A percentile compares a stretch with the other conserved stretches of the same genome.
phyloP scores from a whole-genome alignment of 2,329 filamentous ascomycete species.

The Bisporella sp. region DNA sequence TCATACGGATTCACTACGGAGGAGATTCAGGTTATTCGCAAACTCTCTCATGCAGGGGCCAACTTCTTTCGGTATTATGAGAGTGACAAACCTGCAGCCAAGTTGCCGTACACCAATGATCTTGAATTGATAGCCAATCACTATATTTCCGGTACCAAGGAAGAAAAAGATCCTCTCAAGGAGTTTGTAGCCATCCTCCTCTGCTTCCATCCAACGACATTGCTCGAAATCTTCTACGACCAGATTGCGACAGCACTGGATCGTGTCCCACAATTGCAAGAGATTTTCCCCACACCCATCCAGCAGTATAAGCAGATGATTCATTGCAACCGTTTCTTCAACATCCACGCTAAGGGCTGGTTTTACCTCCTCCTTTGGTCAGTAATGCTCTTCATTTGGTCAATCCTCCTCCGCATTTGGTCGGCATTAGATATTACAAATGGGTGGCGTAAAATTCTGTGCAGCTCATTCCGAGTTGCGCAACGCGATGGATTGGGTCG shows the following conservation, averaged over 20 bases:
- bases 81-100: conserved; percentile 68
- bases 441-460: no score
- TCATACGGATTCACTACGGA: conserved; percentile 95
- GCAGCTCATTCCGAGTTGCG: no score
- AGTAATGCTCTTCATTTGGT: no score
- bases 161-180: conserved; percentile 95
- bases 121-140: conserved; percentile 92
- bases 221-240: conserved; percentile 95
- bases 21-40: conserved; percentile 92
- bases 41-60: conserved; percentile 92
- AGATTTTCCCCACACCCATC: conserved; percentile 87
- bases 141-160: conserved; percentile 84
- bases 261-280: conserved; percentile 94
- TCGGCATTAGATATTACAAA: no score
- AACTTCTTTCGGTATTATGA: conserved; percentile 97
- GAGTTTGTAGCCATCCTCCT: conserved; percentile 98
- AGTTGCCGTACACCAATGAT: conserved; percentile 69
- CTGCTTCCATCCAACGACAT: conserved; percentile 94
- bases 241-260: conserved; percentile 90
- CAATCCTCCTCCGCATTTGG: no score
- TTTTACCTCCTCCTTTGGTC: no score
- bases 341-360: conserved; percentile 85
- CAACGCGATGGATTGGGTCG: no score
- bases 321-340: conserved; percentile 88
- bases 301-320: conserved; percentile 92